Evolutionary conservation across 805 yeast genomes (phyloP).

Genomic region (Candida pseudofarinosa): DNA sequence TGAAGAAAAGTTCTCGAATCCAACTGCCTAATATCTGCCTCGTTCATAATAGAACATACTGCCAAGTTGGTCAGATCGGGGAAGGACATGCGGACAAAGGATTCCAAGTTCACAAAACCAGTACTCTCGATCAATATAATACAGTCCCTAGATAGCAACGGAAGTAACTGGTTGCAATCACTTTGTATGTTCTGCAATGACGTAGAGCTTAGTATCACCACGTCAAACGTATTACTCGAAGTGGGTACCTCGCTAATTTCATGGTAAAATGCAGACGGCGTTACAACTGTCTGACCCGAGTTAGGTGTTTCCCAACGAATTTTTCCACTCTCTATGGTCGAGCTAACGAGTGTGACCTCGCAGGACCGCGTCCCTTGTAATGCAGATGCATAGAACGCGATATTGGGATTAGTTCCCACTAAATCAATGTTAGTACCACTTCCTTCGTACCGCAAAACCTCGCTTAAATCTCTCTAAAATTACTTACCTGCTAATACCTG

Average conservation of each 20-base stretch:
- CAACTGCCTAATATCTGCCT: slow-evolving; percentile 48
- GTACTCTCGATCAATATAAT: slow-evolving; percentile 63
- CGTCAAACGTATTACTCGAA: slow-evolving; percentile 22
- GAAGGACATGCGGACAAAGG: slow-evolving; percentile 51
- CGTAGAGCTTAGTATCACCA: slow-evolving; percentile 30
- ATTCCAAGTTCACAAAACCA: slow-evolving; percentile 69
- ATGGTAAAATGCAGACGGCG: slow-evolving; percentile 2
- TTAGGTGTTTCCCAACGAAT: slow-evolving; percentile 16
- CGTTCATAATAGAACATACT: slow-evolving; percentile 58
- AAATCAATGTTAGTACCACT: slow-evolving; percentile 11
- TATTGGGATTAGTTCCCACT: slow-evolving; percentile 56
- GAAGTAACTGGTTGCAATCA: slow-evolving; percentile 19
- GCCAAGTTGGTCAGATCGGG: slow-evolving; percentile 25
- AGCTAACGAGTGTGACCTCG: slow-evolving; percentile 36
- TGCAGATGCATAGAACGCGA: slow-evolving; percentile 59
- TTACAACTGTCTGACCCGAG: slow-evolving; percentile 5
- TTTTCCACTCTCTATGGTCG: slow-evolving; percentile 8
- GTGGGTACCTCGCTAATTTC: slow-evolving; percentile 5
- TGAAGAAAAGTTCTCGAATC: slow-evolving; percentile 23
- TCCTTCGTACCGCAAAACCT: background rate
- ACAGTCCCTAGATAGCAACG: slow-evolving; percentile 34
- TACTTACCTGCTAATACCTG: slow-evolving; percentile 20
- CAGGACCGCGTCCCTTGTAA: slow-evolving; percentile 41
- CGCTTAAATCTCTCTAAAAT: background rate
- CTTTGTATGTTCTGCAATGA: slow-evolving; percentile 39